These are phyloP conservation scores for Tetrahymena borealis DNA, from an alignment of 73 alveolate species.

Conservation along the genomic window DNA sequence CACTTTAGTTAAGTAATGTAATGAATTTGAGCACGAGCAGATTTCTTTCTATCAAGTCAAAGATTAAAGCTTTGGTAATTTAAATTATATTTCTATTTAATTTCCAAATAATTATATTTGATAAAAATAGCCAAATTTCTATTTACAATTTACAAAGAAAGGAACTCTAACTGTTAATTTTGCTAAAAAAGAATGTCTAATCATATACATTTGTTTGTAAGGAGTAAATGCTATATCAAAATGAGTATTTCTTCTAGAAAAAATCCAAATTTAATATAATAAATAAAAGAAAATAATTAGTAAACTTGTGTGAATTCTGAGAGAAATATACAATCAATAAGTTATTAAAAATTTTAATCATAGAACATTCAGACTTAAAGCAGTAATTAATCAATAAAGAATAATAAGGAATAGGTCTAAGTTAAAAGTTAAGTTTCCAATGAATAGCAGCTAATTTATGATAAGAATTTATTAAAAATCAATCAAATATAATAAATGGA, in stretches of 20 bases:
- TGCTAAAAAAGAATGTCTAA: background rate
- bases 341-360: background rate
- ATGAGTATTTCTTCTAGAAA: background rate
- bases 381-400: no score
- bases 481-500: background rate
- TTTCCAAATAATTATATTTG: no score
- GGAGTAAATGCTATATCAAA: background rate
- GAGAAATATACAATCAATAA: background rate
- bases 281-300: background rate
- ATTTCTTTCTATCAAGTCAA: background rate
- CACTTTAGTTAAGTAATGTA: background rate
- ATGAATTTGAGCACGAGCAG: background rate
- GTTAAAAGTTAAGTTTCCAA: no score
- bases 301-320: background rate
- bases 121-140: background rate
- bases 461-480: no score
- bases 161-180: background rate
- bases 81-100: no score
- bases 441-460: no score
- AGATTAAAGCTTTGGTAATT: background rate
- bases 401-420: no score
- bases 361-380: no score
- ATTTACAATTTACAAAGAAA: background rate
- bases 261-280: background rate
- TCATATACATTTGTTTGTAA: background rate